A percentile compares a stretch with the other conserved stretches of the same genome.
These are phyloP conservation scores for Phialemoniopsis sp. DNA, from an alignment of 2,329 filamentous ascomycete genomes.

Conservation along the genomic window DNA sequence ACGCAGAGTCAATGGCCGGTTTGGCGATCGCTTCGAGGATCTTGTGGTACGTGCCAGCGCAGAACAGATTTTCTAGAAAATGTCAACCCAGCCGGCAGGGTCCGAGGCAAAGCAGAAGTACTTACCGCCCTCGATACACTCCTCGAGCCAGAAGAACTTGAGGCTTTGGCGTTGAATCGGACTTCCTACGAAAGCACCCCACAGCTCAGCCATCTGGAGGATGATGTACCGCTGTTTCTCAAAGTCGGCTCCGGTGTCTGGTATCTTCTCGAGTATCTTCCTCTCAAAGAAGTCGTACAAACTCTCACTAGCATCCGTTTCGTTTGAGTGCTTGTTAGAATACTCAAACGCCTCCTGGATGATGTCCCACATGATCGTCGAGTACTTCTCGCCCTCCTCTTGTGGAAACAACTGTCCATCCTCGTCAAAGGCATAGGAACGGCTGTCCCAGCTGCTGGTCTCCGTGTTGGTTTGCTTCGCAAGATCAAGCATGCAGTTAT, in stretches of 20 bases:
- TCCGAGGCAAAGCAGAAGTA: not conserved
- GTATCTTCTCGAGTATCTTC: slow-evolving; percentile 39
- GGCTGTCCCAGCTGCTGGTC: slow-evolving; percentile 43
- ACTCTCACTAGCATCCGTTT: slow-evolving; percentile 42
- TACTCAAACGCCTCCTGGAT: slow-evolving; percentile 64
- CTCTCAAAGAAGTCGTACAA: slow-evolving; percentile 49
- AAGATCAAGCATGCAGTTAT: slow-evolving; percentile 67
- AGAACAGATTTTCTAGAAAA: slow-evolving; percentile 52
- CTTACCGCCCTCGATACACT: slow-evolving; percentile 68
- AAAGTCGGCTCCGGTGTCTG: slow-evolving; percentile 34
- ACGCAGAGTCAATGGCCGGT: slow-evolving; percentile 49
- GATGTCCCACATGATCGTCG: slow-evolving; percentile 61
- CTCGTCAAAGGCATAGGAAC: slow-evolving; percentile 53
- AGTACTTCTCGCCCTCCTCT: slow-evolving; percentile 39
- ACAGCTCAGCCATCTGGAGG: slow-evolving; percentile 55
- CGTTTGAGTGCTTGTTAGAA: slow-evolving; percentile 52
- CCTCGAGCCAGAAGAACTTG: slow-evolving; percentile 75
- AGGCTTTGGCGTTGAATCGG: slow-evolving; percentile 62
- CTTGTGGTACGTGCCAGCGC: slow-evolving; percentile 54
- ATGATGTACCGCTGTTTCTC: slow-evolving; percentile 36
- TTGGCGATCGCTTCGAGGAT: slow-evolving; percentile 55
- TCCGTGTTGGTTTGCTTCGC: slow-evolving; percentile 56
- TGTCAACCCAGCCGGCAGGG: slow-evolving; percentile 6
- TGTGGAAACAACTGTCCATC: slow-evolving; percentile 45
- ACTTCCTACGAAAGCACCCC: slow-evolving; percentile 69